A percentile compares a stretch with the other conserved stretches of the same genome.
These are phyloP conservation scores for Ophiostoma piceae DNA, from an alignment of 2,329 filamentous ascomycete genomes.

Conservation along the genomic window DNA sequence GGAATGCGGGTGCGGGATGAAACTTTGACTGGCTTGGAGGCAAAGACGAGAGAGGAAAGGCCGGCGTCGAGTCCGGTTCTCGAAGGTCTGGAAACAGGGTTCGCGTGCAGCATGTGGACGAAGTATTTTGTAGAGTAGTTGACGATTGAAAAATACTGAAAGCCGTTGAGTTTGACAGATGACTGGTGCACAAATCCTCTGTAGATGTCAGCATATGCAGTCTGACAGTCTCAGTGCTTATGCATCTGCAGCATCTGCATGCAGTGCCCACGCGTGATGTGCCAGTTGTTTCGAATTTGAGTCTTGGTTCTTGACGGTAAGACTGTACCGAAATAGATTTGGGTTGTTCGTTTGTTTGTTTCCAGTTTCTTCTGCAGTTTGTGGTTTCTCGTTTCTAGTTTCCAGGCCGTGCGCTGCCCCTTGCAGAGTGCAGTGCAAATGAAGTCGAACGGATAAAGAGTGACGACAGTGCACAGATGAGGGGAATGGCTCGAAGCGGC, in stretches of 20 bases:
- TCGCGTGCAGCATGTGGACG: neutral
- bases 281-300: neutral
- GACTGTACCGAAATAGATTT: neutral
- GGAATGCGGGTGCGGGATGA: constrained; percentile 4
- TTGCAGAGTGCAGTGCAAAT: constrained; percentile 21
- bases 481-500: neutral
- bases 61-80: neutral
- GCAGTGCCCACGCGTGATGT: neutral
- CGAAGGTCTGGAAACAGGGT: constrained; percentile 7
- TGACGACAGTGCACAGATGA: neutral
- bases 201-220: constrained; percentile 3
- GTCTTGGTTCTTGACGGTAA: too few species aligned
- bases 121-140: neutral
- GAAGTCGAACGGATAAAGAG: neutral
- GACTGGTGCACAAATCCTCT: neutral
- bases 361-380: neutral
- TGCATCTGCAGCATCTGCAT: constrained; percentile 7
- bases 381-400: constrained; percentile 1
- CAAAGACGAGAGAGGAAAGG: constrained; percentile 9
- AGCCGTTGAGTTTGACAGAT: constrained; percentile 4
- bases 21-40: neutral
- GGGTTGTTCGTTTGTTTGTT: neutral
- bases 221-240: neutral
- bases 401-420: constrained; percentile 18
- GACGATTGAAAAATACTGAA: neutral